phyloP scores from a whole-genome alignment of 2,329 filamentous ascomycete species.

The Purpureocillium takamizusanense region DNA sequence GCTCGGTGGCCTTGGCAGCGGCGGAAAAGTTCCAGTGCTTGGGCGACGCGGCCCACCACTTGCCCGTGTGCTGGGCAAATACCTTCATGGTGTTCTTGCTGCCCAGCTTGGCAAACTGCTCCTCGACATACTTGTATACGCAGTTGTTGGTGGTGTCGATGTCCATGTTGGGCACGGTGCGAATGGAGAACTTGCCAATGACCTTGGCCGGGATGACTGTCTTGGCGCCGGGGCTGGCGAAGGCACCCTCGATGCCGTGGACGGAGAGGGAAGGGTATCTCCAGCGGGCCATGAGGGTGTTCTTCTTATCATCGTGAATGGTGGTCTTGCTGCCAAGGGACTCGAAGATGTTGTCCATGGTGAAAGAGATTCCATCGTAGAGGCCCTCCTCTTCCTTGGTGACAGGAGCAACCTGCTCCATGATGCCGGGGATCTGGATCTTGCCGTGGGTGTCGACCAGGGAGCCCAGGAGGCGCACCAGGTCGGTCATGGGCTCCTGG shows the following conservation, averaged over 20 bases:
- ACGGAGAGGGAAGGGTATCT: slow-evolving; percentile 87
- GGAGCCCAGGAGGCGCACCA: slow-evolving; percentile 71
- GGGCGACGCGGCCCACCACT: slow-evolving; percentile 97
- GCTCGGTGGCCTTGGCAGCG: slow-evolving; percentile 89
- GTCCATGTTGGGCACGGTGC: slow-evolving; percentile 96
- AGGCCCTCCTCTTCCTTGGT: slow-evolving; percentile 77
- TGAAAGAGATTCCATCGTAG: slow-evolving; percentile 88
- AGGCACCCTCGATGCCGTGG: slow-evolving; percentile 92
- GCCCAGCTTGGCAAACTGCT: slow-evolving; percentile 74
- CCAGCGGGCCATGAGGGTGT: slow-evolving; percentile 93
- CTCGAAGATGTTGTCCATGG: slow-evolving; percentile 91
- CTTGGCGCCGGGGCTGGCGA: slow-evolving; percentile 88
- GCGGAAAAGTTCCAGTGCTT: slow-evolving; percentile 99
- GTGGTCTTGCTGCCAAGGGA: slow-evolving; percentile 82
- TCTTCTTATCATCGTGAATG: slow-evolving; percentile 82
- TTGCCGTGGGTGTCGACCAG: slow-evolving; percentile 86
- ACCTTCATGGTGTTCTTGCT: slow-evolving; percentile 89
- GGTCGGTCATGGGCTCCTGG: slow-evolving; percentile 97
- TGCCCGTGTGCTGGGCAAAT: slow-evolving; percentile 78
- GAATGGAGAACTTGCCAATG: slow-evolving; percentile 95
- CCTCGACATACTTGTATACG: slow-evolving; percentile 76
- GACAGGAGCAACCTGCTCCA: slow-evolving; percentile 84
- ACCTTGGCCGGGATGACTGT: slow-evolving; percentile 98
- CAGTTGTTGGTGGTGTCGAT: slow-evolving; percentile 78
- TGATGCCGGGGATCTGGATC: slow-evolving; percentile 89